A percentile compares a stretch with the other conserved stretches of the same genome.
Evolutionary conservation across 2,329 filamentous ascomycete species (phyloP).

Genomic region (Monosporascus sp.): DNA sequence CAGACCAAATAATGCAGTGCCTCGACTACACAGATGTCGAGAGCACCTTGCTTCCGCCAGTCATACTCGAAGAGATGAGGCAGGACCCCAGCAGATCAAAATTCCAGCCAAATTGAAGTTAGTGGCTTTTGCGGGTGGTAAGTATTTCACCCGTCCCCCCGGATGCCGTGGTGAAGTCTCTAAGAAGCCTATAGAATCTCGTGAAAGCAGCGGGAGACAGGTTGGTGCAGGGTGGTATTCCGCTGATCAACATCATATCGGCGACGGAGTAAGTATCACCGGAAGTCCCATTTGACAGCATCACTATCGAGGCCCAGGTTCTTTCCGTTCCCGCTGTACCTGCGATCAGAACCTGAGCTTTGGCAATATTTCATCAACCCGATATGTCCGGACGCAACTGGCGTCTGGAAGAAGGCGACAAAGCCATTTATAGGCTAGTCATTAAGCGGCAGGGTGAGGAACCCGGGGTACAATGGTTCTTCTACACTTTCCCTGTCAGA

Average conservation of each 20-base stretch:
- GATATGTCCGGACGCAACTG: neutral
- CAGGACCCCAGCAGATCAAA: neutral
- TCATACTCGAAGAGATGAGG: neutral
- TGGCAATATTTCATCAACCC: neutral
- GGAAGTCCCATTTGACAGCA: no score
- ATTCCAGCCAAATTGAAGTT: neutral
- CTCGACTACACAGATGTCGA: constrained; percentile 15
- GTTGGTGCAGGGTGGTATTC: neutral
- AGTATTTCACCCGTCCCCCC: neutral
- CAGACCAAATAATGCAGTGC: constrained; percentile 13
- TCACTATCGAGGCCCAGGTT: neutral
- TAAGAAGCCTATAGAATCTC: neutral
- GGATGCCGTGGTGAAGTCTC: neutral
- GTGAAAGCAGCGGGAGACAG: neutral
- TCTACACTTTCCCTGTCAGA: constrained; percentile 35
- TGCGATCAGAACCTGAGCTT: neutral
- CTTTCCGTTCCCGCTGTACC: neutral
- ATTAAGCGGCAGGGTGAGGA: constrained; percentile 18
- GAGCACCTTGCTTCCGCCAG: constrained; percentile 14
- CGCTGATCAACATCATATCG: neutral
- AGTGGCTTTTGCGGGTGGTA: neutral
- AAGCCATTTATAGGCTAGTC: constrained; percentile 25
- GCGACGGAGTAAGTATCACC: neutral
- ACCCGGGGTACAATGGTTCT: constrained; percentile 26
- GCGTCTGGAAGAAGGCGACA: neutral